Evolutionary conservation across 2,329 filamentous ascomycete species (phyloP), one percentile per base, ranked within the genome.

Genomic region (Neofusicoccum sp.): DNA sequence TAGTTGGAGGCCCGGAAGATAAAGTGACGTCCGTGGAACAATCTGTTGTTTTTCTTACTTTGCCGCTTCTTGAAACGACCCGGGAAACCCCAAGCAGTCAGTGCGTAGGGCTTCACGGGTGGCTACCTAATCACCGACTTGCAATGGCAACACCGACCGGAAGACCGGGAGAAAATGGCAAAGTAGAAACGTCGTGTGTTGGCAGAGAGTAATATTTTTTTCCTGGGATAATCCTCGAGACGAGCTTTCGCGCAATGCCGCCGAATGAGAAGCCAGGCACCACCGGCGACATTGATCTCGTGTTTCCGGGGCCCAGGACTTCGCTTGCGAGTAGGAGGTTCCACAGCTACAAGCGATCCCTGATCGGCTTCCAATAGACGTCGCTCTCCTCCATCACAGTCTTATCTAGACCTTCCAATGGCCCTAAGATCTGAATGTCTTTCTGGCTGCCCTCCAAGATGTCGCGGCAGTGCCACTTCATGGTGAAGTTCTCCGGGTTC

Each of bases 401-500:
- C 58, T 70, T 68, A 61, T 81, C 78, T 73, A 79, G 78, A 0
- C 69, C 77, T 40, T 70, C 73, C 38, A 82, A 68, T 2, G 80
- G 80, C 4, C 81, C 81, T 63, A 82, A 70, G 45, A 83, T 76
- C 65, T 82, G 76, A 12, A 83, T 71, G 51, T 76, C 71, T 64
- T 79, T 80, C 72, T 83, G 81, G 33, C 80, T 79, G 1, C 68
- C 74, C 49, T 71, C 70, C 58, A 84, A 70, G n/a, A 83, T 70
- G 49, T 78, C 75, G 38, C 77, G 74, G 58, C 80, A 82, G 45
- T 77, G 76, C 73, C 81, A 74, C 43, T 78, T 75, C 76, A 84
- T 73, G 1, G 80, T 83, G 63, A 83, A 78, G 62, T 83, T 83
- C 69, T 82, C 80, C 62, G 74, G 70, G 64, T 83, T 83, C 1